Evolutionary conservation across 495 filamentous ascomycete species (phyloP), one percentile per base, ranked within the genome.

Genomic region (Mytilinidion resinicola): DNA sequence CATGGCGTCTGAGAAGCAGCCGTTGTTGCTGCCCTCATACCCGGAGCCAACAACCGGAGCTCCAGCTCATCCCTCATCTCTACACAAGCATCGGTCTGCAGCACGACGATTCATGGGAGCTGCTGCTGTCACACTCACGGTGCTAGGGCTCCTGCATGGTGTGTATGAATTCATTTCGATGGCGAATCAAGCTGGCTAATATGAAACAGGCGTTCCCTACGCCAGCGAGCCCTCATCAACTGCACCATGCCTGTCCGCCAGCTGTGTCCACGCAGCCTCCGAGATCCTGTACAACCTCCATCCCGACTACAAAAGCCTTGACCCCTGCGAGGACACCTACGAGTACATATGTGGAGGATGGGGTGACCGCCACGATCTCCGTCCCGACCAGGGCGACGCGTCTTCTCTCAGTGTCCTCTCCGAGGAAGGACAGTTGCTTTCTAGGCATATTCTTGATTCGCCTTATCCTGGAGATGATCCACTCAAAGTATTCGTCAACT

Each of bases 251-350:
- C 2, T 42, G 39, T 42, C 39, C 17, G 39, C 39, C 11, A 42
- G 39, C 39, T 90, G 87, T 68, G 74, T 89, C 11, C 81, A 86
- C 54, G 85, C 85, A 21, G 77, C 86, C 7, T 85, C 85, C 19
- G 79, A 82, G 53, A 80, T 89, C 35, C 76, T 90, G 8, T 79
- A 81, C 57, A 87, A 83, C 59, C 72, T 89, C 33, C 80, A 85
- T 15, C 81, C 86, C n/a, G 76, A 84, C 39, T 81, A 84, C 62
- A 68, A 77, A 54, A 61, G 81, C 0, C 71, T 88, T 41, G 84
- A 90, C 66, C 83, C 87, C 4, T 90, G 87, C 61, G 81, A 74
- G 42, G 65, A 87, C 51, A 89, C 89, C 56, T 85, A 89, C 53
- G 74, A 83, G 59, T 79, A 82, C 62, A 82, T 86, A 37, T 90